Percentiles rank a stretch among this genome's conserved stretches.
phyloP scores from a whole-genome alignment of 179 eudicot species.

The Nepenthes alata region DNA sequence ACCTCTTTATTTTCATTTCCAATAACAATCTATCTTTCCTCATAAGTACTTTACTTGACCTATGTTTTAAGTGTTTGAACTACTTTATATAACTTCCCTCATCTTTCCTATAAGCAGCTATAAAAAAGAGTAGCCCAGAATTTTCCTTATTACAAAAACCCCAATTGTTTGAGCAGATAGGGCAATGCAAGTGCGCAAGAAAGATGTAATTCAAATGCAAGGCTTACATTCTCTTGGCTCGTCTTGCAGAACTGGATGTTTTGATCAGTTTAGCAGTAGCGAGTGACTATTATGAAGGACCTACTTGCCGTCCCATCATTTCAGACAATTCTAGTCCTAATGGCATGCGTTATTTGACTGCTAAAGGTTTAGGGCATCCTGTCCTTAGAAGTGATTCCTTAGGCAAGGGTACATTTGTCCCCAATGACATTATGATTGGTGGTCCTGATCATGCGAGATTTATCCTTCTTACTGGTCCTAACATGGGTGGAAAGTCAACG shows the following conservation, averaged over 20 bases:
- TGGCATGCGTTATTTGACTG: conserved; percentile 46
- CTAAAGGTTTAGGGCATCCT: conserved; percentile 87
- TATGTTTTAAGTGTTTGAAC: too few relatives aligned
- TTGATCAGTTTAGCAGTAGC: conserved; percentile 81
- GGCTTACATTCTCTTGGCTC: neutral
- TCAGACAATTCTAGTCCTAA: conserved; percentile 18
- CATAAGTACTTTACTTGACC: too few relatives aligned
- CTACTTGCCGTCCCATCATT: conserved; percentile 71
- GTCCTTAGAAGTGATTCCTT: conserved; percentile 65
- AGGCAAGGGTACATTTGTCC: conserved; percentile 75
- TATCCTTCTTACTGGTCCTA: conserved; percentile 94
- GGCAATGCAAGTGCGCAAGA: too few relatives aligned
- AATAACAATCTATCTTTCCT: too few relatives aligned
- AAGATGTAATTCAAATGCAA: neutral
- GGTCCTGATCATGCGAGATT: conserved; percentile 61
- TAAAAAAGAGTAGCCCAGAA: too few relatives aligned
- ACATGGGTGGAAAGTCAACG: conserved; percentile 99
- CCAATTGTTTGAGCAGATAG: too few relatives aligned
- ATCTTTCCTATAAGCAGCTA: too few relatives aligned
- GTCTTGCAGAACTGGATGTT: conserved; percentile 81
- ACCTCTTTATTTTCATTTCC: too few relatives aligned
- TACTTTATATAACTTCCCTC: too few relatives aligned
- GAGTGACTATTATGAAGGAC: conserved; percentile 77
- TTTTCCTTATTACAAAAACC: too few relatives aligned
- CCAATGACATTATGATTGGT: conserved; percentile 74